A percentile compares a stretch with the other conserved stretches of the same genome.
Evolutionary conservation across 164 flowering plant species (phyloP).

Genomic region (Berberis thunbergii): DNA sequence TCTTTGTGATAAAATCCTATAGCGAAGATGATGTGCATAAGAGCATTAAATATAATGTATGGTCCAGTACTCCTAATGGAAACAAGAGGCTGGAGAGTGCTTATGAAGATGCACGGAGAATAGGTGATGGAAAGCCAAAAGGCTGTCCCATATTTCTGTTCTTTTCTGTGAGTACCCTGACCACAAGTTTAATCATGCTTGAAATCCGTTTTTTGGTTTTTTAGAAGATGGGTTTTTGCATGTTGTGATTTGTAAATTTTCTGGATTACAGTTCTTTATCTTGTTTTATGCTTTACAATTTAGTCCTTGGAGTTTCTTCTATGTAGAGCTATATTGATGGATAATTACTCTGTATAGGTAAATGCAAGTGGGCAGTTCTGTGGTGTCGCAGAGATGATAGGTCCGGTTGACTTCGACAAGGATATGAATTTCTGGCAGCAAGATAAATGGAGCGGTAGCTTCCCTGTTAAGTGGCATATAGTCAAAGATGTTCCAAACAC

Average conservation of each 20-base stretch:
- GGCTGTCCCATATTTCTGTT: constrained; percentile 79
- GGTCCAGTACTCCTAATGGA: constrained; percentile 96
- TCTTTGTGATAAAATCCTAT: constrained; percentile 84
- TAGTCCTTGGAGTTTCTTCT: not conserved
- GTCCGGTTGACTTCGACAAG: constrained; percentile 64
- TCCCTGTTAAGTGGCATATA: constrained; percentile 88
- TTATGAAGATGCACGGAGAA: constrained; percentile 57
- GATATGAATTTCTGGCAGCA: constrained; percentile 98
- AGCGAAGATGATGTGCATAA: constrained; percentile 97
- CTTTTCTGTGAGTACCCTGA: constrained; percentile 62
- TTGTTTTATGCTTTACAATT: not conserved
- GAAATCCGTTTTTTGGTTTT: not conserved
- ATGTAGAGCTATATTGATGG: constrained; percentile 1
- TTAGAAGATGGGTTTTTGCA: not conserved
- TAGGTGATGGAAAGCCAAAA: constrained; percentile 35
- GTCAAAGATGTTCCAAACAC: constrained; percentile 81
- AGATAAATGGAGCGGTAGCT: constrained; percentile 93
- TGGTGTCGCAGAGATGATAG: constrained; percentile 94
- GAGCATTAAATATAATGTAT: constrained; percentile 82
- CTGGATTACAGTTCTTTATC: not conserved
- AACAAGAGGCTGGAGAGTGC: constrained; percentile 75
- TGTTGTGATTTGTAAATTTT: not conserved
- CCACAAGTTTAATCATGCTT: not conserved
- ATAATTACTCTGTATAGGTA: constrained; percentile 35
- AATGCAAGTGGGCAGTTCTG: constrained; percentile 96